Evolutionary conservation across 345 rosid species (phyloP).

Genomic region (Gossypium longicalyx): DNA sequence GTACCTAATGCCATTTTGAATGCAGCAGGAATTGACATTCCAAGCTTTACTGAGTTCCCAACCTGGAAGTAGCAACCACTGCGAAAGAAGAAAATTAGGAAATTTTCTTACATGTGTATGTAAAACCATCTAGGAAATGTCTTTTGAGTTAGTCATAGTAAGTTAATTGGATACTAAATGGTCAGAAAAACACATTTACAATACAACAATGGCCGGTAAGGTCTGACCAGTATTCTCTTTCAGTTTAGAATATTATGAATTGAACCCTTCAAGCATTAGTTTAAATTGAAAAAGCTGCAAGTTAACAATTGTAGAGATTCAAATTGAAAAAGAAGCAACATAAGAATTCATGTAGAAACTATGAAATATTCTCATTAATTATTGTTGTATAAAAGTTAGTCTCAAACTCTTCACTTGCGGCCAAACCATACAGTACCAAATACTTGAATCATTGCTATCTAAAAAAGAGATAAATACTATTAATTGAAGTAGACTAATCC

Average conservation of each 20-base stretch:
- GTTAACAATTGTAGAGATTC: background rate
- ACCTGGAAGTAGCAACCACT: slow-evolving; percentile 92
- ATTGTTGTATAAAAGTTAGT: too few species aligned
- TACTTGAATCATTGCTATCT: background rate
- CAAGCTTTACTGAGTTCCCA: slow-evolving; percentile 66
- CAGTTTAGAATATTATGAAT: background rate
- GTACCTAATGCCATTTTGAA: slow-evolving; percentile 65
- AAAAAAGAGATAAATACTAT: too few species aligned
- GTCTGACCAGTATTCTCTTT: background rate
- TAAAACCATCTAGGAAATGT: background rate
- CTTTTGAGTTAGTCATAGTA: background rate
- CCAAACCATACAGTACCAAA: background rate
- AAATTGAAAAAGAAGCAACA: too few species aligned
- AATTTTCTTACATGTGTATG: background rate
- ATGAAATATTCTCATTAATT: background rate
- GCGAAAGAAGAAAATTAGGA: slow-evolving; percentile 37
- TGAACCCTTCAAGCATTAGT: background rate
- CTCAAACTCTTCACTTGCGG: background rate
- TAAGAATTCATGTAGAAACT: background rate
- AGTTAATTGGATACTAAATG: background rate
- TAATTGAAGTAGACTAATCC: too few species aligned
- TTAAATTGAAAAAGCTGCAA: background rate
- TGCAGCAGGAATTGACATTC: slow-evolving; percentile 70
- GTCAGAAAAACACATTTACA: background rate
- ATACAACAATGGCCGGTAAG: background rate